Evolutionary conservation across 495 filamentous ascomycete genomes (phyloP).

Genomic region (Annulohypoxylon stygium): DNA sequence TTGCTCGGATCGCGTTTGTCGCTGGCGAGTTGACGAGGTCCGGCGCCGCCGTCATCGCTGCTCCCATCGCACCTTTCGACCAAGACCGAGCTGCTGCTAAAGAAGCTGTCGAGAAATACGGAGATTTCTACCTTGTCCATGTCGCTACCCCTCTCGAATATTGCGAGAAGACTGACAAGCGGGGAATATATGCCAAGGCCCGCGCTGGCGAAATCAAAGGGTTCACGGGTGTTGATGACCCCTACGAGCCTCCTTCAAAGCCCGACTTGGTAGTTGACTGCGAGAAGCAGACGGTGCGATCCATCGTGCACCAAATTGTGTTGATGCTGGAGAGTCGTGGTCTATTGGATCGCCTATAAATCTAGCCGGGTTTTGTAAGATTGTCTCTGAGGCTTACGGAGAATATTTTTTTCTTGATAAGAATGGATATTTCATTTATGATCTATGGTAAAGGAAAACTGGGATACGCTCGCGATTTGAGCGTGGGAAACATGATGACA

Average conservation of each 20-base stretch:
- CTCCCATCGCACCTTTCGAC: conserved; percentile 97
- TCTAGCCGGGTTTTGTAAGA: background rate
- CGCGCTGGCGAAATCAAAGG: conserved; percentile 94
- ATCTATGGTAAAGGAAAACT: background rate
- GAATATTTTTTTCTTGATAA: background rate
- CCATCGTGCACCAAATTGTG: conserved; percentile 96
- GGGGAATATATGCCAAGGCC: conserved; percentile 88
- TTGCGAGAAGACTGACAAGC: conserved; percentile 94
- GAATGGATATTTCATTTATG: conserved; percentile 15
- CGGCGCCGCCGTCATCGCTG: conserved; percentile 94
- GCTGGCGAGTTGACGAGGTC: conserved; percentile 93
- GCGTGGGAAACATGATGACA: background rate
- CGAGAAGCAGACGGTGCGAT: conserved; percentile 87
- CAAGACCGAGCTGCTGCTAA: conserved; percentile 77
- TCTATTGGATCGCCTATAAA: conserved; percentile 73
- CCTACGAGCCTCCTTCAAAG: conserved; percentile 89
- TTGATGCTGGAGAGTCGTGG: conserved; percentile 91
- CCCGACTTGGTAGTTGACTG: conserved; percentile 86
- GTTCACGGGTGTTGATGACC: conserved; percentile 98
- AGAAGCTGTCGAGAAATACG: conserved; percentile 87
- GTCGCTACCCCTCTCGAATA: conserved; percentile 92
- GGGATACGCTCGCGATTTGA: conserved; percentile 14
- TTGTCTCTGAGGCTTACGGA: background rate
- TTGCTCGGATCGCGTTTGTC: conserved; percentile 96
- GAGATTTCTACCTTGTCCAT: conserved; percentile 93